Conservation (phyloP, 2,329 filamentous ascomycete species). For the Hortaea sp. region DNA sequence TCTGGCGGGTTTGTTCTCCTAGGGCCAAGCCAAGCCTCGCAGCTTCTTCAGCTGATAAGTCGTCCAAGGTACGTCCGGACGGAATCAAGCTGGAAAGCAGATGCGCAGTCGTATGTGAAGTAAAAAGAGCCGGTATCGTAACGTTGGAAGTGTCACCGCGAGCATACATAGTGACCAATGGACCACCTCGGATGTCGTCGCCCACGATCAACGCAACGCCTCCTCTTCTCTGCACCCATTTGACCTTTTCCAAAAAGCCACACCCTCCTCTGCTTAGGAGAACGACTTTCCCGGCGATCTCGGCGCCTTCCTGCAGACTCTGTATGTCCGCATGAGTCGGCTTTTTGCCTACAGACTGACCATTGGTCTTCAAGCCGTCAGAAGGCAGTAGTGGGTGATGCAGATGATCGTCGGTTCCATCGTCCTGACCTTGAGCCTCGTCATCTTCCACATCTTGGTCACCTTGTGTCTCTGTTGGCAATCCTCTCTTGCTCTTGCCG, state of each 20-base stretch:
- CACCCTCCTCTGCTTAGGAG: slow-evolving; percentile 86
- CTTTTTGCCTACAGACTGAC: slow-evolving; percentile 26
- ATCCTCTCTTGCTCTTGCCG: slow-evolving; percentile 11
- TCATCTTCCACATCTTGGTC: slow-evolving; percentile 10
- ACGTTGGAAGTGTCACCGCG: slow-evolving; percentile 90
- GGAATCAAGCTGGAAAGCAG: slow-evolving; percentile 81
- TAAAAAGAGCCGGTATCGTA: slow-evolving; percentile 89
- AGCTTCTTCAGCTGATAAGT: slow-evolving; percentile 50
- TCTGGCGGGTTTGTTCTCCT: slow-evolving; percentile 11
- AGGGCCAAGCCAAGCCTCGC: slow-evolving; percentile 34
- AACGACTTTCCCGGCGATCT: slow-evolving; percentile 88
- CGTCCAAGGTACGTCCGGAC: slow-evolving; percentile 52
- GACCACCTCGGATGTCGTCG: slow-evolving; percentile 80
- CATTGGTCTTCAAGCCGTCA: slow-evolving; percentile 25
- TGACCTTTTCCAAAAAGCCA: slow-evolving; percentile 92
- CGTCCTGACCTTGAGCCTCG: slow-evolving; percentile 37
- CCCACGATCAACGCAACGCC: slow-evolving; percentile 86
- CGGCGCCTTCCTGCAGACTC: slow-evolving; percentile 79
- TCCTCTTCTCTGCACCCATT: slow-evolving; percentile 89
- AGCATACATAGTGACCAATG: slow-evolving; percentile 96
- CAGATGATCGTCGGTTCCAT: slow-evolving; percentile 79
- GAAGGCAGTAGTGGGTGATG: slow-evolving; percentile 48
- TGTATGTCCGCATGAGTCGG: slow-evolving; percentile 73
- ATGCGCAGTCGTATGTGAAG: slow-evolving; percentile 87
- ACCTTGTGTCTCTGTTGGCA: slow-evolving; percentile 7